Evolutionary conservation across 306 rosid species (phyloP).

Genomic region (Quercus gilva): DNA sequence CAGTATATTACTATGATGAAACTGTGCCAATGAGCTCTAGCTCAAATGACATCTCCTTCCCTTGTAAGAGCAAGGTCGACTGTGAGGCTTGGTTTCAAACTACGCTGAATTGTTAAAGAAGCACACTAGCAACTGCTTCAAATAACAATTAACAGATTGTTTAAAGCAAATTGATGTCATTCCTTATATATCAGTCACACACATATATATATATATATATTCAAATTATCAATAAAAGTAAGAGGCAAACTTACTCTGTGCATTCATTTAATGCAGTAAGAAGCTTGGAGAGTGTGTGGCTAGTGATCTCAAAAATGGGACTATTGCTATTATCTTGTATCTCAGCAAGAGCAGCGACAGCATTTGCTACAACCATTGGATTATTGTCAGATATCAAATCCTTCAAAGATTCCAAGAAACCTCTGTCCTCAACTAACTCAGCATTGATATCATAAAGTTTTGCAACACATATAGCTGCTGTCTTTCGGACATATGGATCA

Average conservation of each 20-base stretch:
- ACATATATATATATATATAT: too few species aligned
- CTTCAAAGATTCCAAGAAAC: constrained; percentile 90
- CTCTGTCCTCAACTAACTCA: constrained; percentile 97
- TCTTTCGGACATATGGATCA: constrained; percentile 98
- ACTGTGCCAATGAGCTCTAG: not conserved
- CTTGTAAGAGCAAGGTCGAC: too few species aligned
- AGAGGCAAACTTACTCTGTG: constrained; percentile 79
- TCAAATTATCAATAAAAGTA: constrained; percentile 7
- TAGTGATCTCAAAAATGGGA: constrained; percentile 88
- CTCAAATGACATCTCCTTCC: too few species aligned
- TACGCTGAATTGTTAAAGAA: not conserved
- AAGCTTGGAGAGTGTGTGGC: constrained; percentile 88
- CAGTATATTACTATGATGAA: not conserved
- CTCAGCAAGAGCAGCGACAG: constrained; percentile 97
- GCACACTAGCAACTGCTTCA: not conserved
- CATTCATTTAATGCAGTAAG: constrained; percentile 99
- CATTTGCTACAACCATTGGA: constrained; percentile 99
- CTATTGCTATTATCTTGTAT: constrained; percentile 84
- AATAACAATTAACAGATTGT: not conserved
- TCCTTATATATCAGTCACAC: not conserved
- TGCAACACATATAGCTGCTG: constrained; percentile 98
- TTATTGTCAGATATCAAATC: constrained; percentile 99
- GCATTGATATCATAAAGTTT: constrained; percentile 98
- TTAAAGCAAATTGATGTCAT: not conserved
- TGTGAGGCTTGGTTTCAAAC: too few species aligned